Conservation (phyloP, 2,329 filamentous ascomycete genomes). For the Raffaelea arxii region DNA sequence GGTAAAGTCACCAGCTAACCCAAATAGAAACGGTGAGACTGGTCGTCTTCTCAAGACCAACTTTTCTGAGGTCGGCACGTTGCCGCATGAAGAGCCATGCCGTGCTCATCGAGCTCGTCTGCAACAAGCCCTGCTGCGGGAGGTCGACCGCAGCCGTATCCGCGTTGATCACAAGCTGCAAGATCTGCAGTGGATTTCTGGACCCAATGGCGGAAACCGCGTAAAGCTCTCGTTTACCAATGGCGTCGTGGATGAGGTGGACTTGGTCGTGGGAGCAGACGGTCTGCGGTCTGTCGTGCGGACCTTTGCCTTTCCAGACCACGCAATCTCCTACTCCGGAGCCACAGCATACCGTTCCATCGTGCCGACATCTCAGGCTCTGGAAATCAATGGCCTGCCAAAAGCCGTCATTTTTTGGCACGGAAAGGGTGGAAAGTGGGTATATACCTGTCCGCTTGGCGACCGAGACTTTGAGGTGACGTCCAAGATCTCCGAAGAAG, state of each 20-base stretch:
- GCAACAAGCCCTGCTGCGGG: neutral
- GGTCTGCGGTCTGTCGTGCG: neutral
- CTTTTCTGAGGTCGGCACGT: neutral
- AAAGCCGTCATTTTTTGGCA: neutral
- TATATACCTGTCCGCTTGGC: neutral
- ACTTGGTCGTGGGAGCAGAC: neutral
- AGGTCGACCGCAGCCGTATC: neutral
- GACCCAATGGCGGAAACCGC: no score
- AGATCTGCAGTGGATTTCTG: neutral
- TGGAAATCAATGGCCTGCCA: neutral
- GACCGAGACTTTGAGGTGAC: neutral
- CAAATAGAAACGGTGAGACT: neutral
- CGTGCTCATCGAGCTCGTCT: neutral
- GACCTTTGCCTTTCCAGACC: conserved; percentile 12
- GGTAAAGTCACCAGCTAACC: no score
- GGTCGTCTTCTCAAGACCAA: neutral
- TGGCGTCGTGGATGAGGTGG: neutral
- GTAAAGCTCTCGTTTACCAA: neutral
- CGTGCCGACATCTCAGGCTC: neutral
- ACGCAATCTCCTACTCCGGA: neutral
- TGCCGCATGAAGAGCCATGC: neutral
- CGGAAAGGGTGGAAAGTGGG: neutral
- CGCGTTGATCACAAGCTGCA: neutral
- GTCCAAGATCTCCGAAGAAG: neutral
- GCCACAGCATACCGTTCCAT: neutral